phyloP scores from a whole-genome alignment of 305 asterid genomes.

The Nicotiana rustica region DNA sequence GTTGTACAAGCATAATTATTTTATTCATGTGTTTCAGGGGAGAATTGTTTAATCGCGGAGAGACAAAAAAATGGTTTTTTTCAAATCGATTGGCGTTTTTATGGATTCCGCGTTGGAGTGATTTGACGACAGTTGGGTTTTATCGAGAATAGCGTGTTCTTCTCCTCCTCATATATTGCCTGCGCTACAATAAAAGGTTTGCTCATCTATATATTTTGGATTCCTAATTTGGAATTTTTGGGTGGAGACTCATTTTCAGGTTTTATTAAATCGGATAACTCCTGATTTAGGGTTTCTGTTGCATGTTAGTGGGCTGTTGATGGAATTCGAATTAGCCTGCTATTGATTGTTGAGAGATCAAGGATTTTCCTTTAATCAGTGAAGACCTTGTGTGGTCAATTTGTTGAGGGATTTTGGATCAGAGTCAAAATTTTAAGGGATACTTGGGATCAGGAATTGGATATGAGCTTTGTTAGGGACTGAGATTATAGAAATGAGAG shows the following conservation, averaged over 20 bases:
- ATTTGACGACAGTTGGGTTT: slow-evolving; percentile 25
- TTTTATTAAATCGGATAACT: background rate
- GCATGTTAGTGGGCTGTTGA: background rate
- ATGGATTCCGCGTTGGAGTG: slow-evolving; percentile 32
- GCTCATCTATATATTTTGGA: background rate
- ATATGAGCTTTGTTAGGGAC: slow-evolving; percentile 53
- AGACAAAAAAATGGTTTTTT: slow-evolving; percentile 34
- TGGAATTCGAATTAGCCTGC: background rate
- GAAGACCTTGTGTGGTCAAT: slow-evolving; percentile 16
- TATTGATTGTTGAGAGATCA: slow-evolving; percentile 10
- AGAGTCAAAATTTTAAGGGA: slow-evolving; percentile 3
- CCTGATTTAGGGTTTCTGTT: slow-evolving; percentile 6
- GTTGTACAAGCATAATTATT: background rate
- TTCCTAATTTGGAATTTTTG: background rate
- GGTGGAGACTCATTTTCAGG: background rate
- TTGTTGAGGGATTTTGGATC: slow-evolving; percentile 16
- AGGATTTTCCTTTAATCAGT: background rate
- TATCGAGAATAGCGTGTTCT: slow-evolving; percentile 1
- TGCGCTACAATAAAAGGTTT: background rate
- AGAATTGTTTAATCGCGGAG: slow-evolving; percentile 27
- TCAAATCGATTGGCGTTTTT: slow-evolving; percentile 33
- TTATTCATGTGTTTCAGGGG: slow-evolving; percentile 29
- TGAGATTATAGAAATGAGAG: slow-evolving; percentile 77
- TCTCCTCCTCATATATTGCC: background rate
- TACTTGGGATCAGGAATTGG: slow-evolving; percentile 42